These are phyloP conservation scores for Theobroma grandiflorum DNA, from an alignment of 441 rosid species.

Conservation along the genomic window DNA sequence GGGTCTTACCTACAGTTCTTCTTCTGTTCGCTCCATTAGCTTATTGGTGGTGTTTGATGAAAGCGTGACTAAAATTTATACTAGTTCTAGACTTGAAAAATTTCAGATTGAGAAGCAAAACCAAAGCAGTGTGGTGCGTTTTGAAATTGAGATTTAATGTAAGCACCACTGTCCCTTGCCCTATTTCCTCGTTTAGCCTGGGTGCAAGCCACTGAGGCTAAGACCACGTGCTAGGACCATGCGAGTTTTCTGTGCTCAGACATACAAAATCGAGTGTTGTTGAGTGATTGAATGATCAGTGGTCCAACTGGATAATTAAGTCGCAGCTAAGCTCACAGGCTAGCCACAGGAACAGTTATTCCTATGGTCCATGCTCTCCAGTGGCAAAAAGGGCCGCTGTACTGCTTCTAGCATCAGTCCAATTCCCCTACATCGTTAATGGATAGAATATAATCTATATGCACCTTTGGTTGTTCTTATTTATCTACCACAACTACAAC, in stretches of 20 bases:
- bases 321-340: neutral
- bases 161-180: neutral
- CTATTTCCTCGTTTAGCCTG: neutral
- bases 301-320: slow-evolving; percentile 13
- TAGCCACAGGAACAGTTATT: neutral
- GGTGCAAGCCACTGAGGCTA: neutral
- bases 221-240: slow-evolving; percentile 2
- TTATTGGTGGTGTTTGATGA: neutral
- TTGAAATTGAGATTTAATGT: neutral
- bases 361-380: slow-evolving; percentile 19
- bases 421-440: neutral
- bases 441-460: neutral
- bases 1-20: neutral
- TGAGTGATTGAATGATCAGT: neutral
- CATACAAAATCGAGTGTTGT: slow-evolving; percentile 22
- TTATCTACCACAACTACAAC: neutral
- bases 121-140: too few species aligned
- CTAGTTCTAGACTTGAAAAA: neutral
- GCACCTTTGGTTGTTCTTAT: neutral
- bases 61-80: neutral
- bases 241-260: neutral
- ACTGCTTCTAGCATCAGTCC: neutral
- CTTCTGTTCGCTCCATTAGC: neutral
- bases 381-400: neutral
- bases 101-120: neutral